Evolutionary conservation across 805 yeast species (phyloP).

Genomic region (Yarrowia sp.): DNA sequence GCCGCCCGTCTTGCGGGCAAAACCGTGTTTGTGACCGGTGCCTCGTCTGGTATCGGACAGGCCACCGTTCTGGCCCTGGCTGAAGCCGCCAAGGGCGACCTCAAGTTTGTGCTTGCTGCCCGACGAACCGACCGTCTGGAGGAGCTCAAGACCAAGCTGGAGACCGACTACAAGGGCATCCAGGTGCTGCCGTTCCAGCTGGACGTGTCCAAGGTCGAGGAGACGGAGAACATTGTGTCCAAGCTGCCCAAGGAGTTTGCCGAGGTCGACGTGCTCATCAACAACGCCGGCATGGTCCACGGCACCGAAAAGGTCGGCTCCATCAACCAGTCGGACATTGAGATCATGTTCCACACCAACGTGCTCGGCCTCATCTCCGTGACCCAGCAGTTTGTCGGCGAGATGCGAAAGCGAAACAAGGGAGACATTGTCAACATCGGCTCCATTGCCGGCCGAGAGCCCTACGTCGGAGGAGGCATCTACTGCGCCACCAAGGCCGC

Average conservation of each 20-base stretch:
- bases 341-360: constrained; percentile 82
- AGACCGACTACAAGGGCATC: constrained; percentile 56
- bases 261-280: constrained; percentile 65
- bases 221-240: constrained; percentile 60
- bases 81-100: constrained; percentile 70
- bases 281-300: constrained; percentile 73
- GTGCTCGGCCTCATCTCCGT: constrained; percentile 84
- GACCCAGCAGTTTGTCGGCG: constrained; percentile 79
- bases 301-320: constrained; percentile 81
- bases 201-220: constrained; percentile 64
- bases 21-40: constrained; percentile 89
- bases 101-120: constrained; percentile 77
- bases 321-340: constrained; percentile 67
- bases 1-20: constrained; percentile 83
- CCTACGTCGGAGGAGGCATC: constrained; percentile 74
- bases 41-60: constrained; percentile 93
- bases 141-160: constrained; percentile 58
- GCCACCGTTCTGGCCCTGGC: constrained; percentile 92
- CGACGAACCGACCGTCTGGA: constrained; percentile 72
- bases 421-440: constrained; percentile 70
- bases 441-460: constrained; percentile 73
- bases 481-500: constrained; percentile 76
- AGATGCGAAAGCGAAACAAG: constrained; percentile 70
- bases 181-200: constrained; percentile 57
- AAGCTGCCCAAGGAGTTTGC: constrained; percentile 62